Evolutionary conservation across 176 grass and related monocot genomes (phyloP), one percentile per base, ranked within the genome.

Genomic region (Oropetium thomaeum): DNA sequence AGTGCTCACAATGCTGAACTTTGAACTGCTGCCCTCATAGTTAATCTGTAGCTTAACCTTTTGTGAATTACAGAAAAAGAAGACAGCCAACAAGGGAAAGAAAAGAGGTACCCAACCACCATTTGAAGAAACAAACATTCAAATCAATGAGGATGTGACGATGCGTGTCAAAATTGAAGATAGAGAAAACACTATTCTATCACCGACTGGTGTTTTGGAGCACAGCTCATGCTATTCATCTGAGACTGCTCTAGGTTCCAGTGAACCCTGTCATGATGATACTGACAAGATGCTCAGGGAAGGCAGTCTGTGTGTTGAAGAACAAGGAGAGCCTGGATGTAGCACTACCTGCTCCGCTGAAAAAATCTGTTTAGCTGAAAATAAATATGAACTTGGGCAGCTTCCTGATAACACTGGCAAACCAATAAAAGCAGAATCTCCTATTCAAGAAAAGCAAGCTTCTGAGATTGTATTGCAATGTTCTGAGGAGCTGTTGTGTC

Each of bases 1-100:
- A 69, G 74, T 71, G 57, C 30, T 76, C 63, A 67, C 57, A 19
- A 34, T 47, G 40, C n/a, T 5, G 26, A 52, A 28, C 38, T 33
- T 51, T 70, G 31, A 62, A 74, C 25, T 72, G 16, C 68, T 64
- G 26, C 11, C 27, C 33, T 61, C 30, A 57, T 80, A 4, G 11
- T 41, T 67, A 79, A 59, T 79, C 32, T 82, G 32, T 53, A 74
- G 26, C 59, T 72, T 60, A 78, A 61, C 11, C 23, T 63, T 83
- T 91, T 61, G 20, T 79, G 5, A 39, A 55, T 78, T 75, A 20
- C 79, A 98, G 95, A 92, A 78, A 59, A 86, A 81, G 68, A 78
- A 67, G 7, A 70, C 43, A 65, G 29, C 42, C 41, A 81, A 63
- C 16, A 74, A 73, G 37, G 51, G 67, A 77, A 92, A 90, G 76